Evolutionary conservation across 345 rosid species (phyloP).

Genomic region (Dovyalis caffra): DNA sequence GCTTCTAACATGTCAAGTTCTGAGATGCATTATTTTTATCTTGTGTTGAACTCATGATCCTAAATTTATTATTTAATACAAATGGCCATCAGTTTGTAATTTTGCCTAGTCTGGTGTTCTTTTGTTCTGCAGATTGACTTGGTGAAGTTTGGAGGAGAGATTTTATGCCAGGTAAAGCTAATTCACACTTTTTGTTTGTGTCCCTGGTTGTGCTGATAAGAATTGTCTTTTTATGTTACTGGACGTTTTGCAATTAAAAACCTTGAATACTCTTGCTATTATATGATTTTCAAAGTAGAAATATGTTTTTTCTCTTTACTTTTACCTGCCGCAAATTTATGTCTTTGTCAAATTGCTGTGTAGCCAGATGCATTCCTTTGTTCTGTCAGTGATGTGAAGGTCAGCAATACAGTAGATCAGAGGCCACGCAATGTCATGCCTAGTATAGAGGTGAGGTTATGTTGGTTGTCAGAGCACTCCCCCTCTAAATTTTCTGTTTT

Average conservation of each 20-base stretch:
- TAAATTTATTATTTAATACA: neutral
- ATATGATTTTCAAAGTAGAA: neutral
- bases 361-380: conserved; percentile 99
- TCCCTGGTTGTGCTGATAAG: neutral
- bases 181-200: conserved; percentile 8
- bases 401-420: conserved; percentile 64
- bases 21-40: neutral
- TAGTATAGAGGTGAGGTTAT: conserved; percentile 69
- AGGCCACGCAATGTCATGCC: conserved; percentile 67
- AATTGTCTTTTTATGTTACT: neutral
- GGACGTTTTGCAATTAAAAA: neutral
- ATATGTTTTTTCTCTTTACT: neutral
- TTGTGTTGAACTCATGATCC: neutral
- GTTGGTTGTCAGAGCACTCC: neutral
- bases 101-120: conserved; percentile 5
- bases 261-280: neutral
- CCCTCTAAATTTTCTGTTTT: neutral
- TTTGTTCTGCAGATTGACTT: conserved; percentile 66
- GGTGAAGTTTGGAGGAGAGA: conserved; percentile 90
- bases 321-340: conserved; percentile 18
- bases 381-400: conserved; percentile 89
- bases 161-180: conserved; percentile 81
- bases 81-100: conserved; percentile 24
- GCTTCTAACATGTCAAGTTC: conserved; percentile 15
- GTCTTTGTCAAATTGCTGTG: conserved; percentile 37